These are phyloP conservation scores for Pestalotiopsis sp. DNA, from an alignment of 2,329 filamentous ascomycete genomes.

Conservation along the genomic window DNA sequence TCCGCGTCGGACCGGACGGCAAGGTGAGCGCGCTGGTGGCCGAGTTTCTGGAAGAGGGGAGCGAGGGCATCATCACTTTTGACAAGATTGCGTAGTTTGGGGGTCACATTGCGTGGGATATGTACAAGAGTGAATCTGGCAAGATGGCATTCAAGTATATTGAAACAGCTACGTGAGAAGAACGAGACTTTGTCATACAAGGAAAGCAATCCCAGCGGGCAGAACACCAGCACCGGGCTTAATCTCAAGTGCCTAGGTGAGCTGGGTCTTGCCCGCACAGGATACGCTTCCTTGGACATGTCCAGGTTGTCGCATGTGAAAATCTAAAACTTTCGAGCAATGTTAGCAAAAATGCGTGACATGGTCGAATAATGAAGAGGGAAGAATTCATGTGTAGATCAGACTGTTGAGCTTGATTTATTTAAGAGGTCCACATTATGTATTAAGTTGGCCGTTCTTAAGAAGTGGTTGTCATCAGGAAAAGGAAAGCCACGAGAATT, in stretches of 20 bases:
- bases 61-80: constrained; percentile 36
- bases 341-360: constrained; percentile 19
- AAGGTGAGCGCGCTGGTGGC: constrained; percentile 30
- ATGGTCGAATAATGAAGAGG: constrained; percentile 8
- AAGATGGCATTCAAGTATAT: neutral
- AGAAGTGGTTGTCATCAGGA: constrained; percentile 61
- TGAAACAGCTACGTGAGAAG: neutral
- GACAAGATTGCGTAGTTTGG: neutral
- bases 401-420: constrained; percentile 70
- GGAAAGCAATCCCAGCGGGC: neutral
- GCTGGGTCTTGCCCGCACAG: neutral
- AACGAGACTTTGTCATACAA: neutral
- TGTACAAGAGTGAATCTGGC: neutral
- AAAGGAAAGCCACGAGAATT: constrained; percentile 4
- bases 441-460: constrained; percentile 73
- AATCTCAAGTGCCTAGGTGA: neutral
- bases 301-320: neutral
- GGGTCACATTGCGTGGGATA: neutral
- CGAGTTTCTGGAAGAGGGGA: constrained; percentile 32
- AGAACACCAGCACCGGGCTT: neutral
- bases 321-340: constrained; percentile 13
- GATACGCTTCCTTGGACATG: neutral
- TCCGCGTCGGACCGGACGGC: constrained; percentile 32
- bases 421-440: constrained; percentile 57
- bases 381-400: constrained; percentile 34